Percentiles rank a stretch among this genome's conserved stretches.
Evolutionary conservation across 768 basidiomycete species (phyloP).

Genomic region (Tricholoma sp.): DNA sequence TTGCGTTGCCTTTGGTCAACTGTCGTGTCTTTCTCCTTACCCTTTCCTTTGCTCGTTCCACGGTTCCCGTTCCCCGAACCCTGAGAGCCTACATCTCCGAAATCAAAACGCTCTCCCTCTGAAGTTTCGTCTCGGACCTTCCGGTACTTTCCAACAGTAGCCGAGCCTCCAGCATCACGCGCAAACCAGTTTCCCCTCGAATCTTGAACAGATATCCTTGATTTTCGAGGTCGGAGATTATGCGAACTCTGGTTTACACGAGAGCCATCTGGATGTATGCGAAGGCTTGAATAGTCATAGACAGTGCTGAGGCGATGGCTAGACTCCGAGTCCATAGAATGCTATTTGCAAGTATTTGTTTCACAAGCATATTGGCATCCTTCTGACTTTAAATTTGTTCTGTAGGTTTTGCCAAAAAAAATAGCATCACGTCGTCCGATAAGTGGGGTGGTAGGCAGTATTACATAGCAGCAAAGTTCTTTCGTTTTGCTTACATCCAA

Average conservation of each 20-base stretch:
- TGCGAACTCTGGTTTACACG: constrained; percentile 45
- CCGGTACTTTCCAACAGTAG: constrained; percentile 32
- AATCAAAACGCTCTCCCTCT: constrained; percentile 8
- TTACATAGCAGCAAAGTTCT: too few relatives aligned
- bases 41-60: background rate
- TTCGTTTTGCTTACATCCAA: too few relatives aligned
- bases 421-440: too few relatives aligned
- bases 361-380: background rate
- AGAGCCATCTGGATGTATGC: constrained; percentile 58
- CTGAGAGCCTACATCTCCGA: constrained; percentile 1
- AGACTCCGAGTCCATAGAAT: constrained; percentile 11
- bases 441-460: too few relatives aligned
- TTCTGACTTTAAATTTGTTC: too few relatives aligned
- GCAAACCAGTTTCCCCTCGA: constrained; percentile 62
- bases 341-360: background rate
- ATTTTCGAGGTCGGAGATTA: constrained; percentile 30
- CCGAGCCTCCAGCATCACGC: constrained; percentile 54
- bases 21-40: constrained; percentile 6
- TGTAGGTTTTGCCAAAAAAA: too few relatives aligned
- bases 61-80: background rate
- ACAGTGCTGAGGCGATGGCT: constrained; percentile 46
- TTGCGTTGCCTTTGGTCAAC: constrained; percentile 9
- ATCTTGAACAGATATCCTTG: constrained; percentile 35
- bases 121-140: constrained; percentile 16
- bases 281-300: constrained; percentile 61